phyloP scores from a whole-genome alignment of 2,329 filamentous ascomycete species.

The Chalara sp. region DNA sequence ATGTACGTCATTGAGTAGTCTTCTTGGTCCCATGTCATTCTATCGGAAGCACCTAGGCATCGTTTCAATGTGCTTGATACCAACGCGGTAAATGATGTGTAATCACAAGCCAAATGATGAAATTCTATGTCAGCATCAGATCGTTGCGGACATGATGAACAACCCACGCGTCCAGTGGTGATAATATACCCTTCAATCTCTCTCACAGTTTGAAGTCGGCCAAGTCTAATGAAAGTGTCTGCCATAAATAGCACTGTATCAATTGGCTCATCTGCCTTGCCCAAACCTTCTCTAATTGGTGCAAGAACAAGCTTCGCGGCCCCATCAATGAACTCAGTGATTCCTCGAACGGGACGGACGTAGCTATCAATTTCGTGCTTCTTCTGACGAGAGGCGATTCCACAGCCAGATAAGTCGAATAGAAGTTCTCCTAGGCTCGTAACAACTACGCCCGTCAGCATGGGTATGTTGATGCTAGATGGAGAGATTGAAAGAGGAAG shows the following conservation, averaged over 20 bases:
- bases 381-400: background rate
- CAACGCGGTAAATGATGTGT: background rate
- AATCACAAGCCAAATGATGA: background rate
- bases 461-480: background rate
- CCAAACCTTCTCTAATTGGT: background rate
- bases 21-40: background rate
- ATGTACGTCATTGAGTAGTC: background rate
- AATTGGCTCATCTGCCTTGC: background rate
- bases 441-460: background rate
- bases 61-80: background rate
- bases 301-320: background rate
- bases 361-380: background rate
- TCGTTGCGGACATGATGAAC: background rate
- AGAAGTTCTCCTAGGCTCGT: constrained; percentile 1
- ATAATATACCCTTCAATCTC: background rate
- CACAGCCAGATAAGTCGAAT: background rate
- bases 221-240: background rate
- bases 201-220: background rate
- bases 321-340: background rate
- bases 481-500: background rate
- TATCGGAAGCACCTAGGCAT: background rate
- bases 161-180: background rate
- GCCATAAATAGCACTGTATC: background rate
- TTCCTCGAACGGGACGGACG: background rate
- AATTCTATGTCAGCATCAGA: background rate